Conservation (phyloP, 345 rosid genomes). For the Moringa oleifera region DNA sequence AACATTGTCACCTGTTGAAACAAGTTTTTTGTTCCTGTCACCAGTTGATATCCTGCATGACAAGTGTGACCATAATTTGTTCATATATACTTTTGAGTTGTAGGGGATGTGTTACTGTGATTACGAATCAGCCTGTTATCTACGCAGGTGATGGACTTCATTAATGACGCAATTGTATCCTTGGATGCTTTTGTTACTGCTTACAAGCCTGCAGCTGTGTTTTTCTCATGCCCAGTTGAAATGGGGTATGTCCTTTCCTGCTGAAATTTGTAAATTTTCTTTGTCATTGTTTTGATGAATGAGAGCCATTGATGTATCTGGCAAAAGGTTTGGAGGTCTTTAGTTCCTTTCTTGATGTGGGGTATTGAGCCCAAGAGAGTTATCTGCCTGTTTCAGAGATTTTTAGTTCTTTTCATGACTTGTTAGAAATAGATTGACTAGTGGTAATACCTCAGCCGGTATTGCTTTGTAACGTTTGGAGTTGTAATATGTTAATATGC, state of each 20-base stretch:
- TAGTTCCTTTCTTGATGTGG: too few species aligned
- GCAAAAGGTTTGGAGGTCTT: background rate
- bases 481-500: too few species aligned
- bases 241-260: constrained; percentile 47
- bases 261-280: constrained; percentile 5
- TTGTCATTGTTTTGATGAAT: constrained; percentile 11
- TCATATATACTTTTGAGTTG: background rate
- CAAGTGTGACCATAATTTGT: background rate
- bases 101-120: background rate
- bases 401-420: background rate
- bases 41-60: too few species aligned
- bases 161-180: constrained; percentile 89
- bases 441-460: too few species aligned
- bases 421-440: too few species aligned
- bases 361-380: too few species aligned
- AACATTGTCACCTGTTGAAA: background rate
- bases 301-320: background rate
- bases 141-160: constrained; percentile 88
- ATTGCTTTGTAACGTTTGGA: too few species aligned
- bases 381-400: too few species aligned
- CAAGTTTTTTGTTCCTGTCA: too few species aligned
- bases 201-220: constrained; percentile 61
- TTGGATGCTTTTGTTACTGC: constrained; percentile 74
- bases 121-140: background rate
- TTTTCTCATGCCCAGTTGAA: constrained; percentile 64